Base-by-base conservation (phyloP, 2,329 filamentous ascomycete species). In the Talaromyces atroroseus region DNA sequence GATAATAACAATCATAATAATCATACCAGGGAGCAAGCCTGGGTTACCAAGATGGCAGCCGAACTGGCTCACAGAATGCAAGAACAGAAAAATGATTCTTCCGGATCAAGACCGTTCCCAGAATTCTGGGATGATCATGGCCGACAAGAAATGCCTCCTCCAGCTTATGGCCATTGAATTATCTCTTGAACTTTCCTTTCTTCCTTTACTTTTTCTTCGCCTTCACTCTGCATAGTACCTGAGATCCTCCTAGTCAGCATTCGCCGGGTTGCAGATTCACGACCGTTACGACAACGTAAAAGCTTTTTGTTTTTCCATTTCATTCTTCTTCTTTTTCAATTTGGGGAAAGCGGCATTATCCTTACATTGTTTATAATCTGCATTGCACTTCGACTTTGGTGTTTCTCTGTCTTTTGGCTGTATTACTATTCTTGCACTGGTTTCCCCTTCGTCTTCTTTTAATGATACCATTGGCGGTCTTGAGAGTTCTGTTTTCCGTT, bases 1-100 rank as follows among this genome's bases (percentile, higher is more conserved):
- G n/a, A 70, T 32, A 29, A 24, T 23, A 52, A 53, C 34, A 26
- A 32, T 11, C 29, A 32, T 7, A 54, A 47, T 20, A 26, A 44
- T 18, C 67, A 66, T 16, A 71, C 78, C 23, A 67, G 79, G n/a
- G 76, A 80, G 58, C 74, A 77, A 60, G 71, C 70, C 4, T 70
- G 75, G 64, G 74, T 78, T 52, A 73, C 75, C 64, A 72, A 96
- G 77, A 94, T 99, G 83, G 92, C 92, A 5, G 87, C 86, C 61
- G 94, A 97, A 72, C 92, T 97, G 65, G 90, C 91, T 36, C 71
- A 71, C 59, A 87, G 90, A 56, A 90, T 95, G 62, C 89, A 92
- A 62, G 89, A 96, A 63, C 89, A 96, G 74, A 94, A 96, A 74
- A 29, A 24, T 5, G 38, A 49, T 40, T 68, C 70, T 47, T 65